Evolutionary conservation across 2,329 filamentous ascomycete species (phyloP), one percentile per base, ranked within the genome.

Genomic region (Macrophomina pseudophaseolina): DNA sequence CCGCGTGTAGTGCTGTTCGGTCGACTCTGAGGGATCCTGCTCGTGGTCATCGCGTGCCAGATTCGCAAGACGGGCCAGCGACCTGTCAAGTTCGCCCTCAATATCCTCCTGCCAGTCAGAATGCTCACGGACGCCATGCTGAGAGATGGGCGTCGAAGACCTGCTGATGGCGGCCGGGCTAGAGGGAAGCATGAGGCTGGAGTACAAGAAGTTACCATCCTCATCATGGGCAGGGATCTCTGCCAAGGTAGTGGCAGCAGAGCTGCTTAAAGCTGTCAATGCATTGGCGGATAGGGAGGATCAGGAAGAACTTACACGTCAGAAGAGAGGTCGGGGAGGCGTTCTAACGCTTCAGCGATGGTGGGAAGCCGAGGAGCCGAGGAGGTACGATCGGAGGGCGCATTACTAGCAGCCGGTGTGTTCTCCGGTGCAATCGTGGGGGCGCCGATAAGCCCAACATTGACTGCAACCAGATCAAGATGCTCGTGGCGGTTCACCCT

Each of bases 21-120:
- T 69, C 23, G 68, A 68, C 68, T 71, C 71, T 48, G 33, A 65
- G 1, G 69, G 67, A 16, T 78, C 71, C 8, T 68, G 66, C 60
- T 70, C 67, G 65, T 74, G 68, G 68, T 75, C 72, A 64, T 78
- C 76, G 7, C 69, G 58, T 2, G 77, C 77, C 6, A 76, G 68
- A 67, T 73, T 73, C 5, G 68, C 71, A 8, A 79, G 69, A 33
- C 76, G 75, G 51, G 70, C 67, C 11, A 79, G 66, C 11, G 66
- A 73, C 5, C 66, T 67, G 11, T 66, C 65, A 7, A 77, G 56
- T 33, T 75, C 73, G 14, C 75, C 72, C 54, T 75, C 72, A 5
- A 76, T 72, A n/a, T 74, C 68, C 2, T 71, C 68, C 3, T 69
- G 70, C 76, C 77, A 78, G 40, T 70, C 71, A 52, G 64, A 71